Evolutionary conservation across 1,139 yeast genomes (phyloP).

Genomic region (Pichia sp.): DNA sequence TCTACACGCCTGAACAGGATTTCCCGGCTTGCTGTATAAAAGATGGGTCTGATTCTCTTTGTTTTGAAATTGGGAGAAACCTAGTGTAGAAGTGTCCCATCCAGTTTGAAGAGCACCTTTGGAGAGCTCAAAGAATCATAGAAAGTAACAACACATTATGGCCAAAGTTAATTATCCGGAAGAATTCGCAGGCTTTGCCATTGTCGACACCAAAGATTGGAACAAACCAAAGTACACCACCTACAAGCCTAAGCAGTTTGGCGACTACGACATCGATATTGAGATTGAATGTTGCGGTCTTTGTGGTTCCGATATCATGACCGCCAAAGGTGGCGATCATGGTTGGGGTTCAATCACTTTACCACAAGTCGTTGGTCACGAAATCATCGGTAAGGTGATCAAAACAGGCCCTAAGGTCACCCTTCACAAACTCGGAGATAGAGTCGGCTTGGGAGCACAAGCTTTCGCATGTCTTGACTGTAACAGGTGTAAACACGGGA

Average conservation of each 20-base stretch:
- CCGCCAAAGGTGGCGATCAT: conserved; percentile 33
- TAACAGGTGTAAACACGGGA: conserved; percentile 40
- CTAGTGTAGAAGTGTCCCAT: no score
- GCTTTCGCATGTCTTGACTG: conserved; percentile 47
- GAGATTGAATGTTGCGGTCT: conserved; percentile 52
- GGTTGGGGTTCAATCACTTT: conserved; percentile 39
- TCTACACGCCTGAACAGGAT: not conserved
- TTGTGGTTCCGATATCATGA: conserved; percentile 54
- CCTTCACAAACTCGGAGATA: conserved; percentile 48
- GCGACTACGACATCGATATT: conserved; percentile 55
- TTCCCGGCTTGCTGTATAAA: not conserved
- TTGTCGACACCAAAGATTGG: conserved; percentile 41
- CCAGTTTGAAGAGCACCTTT: no score
- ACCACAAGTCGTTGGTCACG: conserved; percentile 43
- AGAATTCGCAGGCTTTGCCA: conserved; percentile 44
- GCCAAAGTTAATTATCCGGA: conserved; percentile 37
- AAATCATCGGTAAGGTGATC: conserved; percentile 42
- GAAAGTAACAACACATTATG: not conserved
- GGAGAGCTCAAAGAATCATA: no score
- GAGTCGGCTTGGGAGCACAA: conserved; percentile 61
- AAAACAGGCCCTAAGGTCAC: conserved; percentile 43
- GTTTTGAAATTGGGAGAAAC: no score
- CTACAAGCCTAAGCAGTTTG: conserved; percentile 42
- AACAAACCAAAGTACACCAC: conserved; percentile 38
- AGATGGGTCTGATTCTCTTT: not conserved